phyloP scores from a whole-genome alignment of 2,329 filamentous ascomycete species.

The Cladophialophora carrionii region DNA sequence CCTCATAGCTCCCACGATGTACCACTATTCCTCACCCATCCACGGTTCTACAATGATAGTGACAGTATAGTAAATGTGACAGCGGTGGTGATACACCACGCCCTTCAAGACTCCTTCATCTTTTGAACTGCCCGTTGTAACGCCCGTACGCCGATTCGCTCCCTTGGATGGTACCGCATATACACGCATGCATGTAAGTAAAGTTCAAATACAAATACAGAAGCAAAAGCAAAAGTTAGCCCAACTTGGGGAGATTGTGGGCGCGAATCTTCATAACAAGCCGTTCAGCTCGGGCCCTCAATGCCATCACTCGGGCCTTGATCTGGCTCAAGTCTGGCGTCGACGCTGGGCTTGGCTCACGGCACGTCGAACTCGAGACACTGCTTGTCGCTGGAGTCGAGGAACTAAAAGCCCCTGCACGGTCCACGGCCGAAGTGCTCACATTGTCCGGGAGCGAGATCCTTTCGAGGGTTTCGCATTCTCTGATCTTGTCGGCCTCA shows the following conservation, averaged over 20 bases:
- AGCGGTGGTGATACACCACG: not conserved
- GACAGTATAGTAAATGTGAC: not conserved
- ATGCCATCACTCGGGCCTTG: slow-evolving; percentile 16
- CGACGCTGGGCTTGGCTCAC: not conserved
- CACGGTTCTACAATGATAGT: not conserved
- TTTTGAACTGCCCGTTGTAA: not conserved
- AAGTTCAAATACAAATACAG: not conserved
- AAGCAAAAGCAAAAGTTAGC: not conserved
- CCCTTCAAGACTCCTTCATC: not conserved
- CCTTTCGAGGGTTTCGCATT: slow-evolving; percentile 8
- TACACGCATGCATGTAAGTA: not conserved
- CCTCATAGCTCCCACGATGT: too few relatives aligned
- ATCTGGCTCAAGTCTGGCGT: slow-evolving; percentile 18
- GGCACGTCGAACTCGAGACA: slow-evolving; percentile 12
- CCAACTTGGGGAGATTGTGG: slow-evolving; percentile 4
- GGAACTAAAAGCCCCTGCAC: not conserved
- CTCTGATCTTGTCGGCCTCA: slow-evolving; percentile 1
- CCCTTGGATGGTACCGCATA: not conserved
- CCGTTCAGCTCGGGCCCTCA: slow-evolving; percentile 24
- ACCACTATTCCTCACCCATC: not conserved
- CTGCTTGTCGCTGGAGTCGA: slow-evolving; percentile 6
- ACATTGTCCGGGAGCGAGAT: slow-evolving; percentile 1
- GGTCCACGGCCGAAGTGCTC: slow-evolving; percentile 1
- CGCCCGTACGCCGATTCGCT: not conserved
- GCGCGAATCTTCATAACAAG: slow-evolving; percentile 22